These are phyloP conservation scores for Vitis hybrid DNA, from an alignment of 177 flowering plant species.

Conservation along the genomic window DNA sequence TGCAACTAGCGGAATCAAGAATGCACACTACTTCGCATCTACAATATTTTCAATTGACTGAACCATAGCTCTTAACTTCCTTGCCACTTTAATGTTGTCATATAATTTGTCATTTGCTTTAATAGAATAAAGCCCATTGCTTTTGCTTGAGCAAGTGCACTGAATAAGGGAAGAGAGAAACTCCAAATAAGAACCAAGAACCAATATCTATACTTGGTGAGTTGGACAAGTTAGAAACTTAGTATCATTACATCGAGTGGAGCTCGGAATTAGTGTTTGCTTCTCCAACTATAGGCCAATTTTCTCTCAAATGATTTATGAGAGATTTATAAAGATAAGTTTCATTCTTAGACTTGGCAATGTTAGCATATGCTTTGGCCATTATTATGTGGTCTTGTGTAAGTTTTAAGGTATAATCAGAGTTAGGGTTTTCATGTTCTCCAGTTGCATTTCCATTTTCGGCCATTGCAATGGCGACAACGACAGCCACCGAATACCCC, in stretches of 20 bases:
- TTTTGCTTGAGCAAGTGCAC: conserved; percentile 88
- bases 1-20: conserved; percentile 89
- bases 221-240: not conserved
- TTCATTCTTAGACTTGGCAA: conserved; percentile 69
- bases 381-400: conserved; percentile 92
- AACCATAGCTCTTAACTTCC: conserved; percentile 89
- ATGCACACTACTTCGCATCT: conserved; percentile 67
- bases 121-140: conserved; percentile 77
- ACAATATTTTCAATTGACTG: conserved; percentile 69
- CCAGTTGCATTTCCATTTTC: not conserved
- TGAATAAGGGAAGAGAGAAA: conserved; percentile 22
- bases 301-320: conserved; percentile 47
- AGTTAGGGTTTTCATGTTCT: conserved; percentile 72
- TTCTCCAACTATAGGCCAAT: conserved; percentile 65
- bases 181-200: not conserved
- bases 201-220: not conserved
- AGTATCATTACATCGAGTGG: conserved; percentile 49
- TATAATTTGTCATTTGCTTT: conserved; percentile 80
- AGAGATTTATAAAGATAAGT: conserved; percentile 53
- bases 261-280: conserved; percentile 83
- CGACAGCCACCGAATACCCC: no score
- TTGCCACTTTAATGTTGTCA: conserved; percentile 60
- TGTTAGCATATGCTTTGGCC: conserved; percentile 91
- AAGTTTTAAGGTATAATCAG: conserved; percentile 77
- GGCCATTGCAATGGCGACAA: no score